phyloP scores from a whole-genome alignment of 805 yeast genomes.

The Cyberlindnera americana region DNA sequence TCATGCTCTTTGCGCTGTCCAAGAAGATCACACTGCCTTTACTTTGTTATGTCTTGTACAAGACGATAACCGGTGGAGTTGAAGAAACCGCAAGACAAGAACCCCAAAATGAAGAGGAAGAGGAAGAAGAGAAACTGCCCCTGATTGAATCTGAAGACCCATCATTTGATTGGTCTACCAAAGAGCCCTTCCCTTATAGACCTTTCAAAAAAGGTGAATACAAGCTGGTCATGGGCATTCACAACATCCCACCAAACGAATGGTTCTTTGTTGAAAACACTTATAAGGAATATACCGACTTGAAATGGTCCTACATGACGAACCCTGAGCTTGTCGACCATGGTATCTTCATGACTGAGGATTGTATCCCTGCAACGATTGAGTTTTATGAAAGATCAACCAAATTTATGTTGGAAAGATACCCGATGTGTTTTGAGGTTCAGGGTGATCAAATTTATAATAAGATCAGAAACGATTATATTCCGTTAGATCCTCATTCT shows the following conservation, averaged over 20 bases:
- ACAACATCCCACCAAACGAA: slow-evolving; percentile 44
- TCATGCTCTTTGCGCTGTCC: slow-evolving; percentile 6
- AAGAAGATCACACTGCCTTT: slow-evolving; percentile 26
- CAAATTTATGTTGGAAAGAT: slow-evolving; percentile 23
- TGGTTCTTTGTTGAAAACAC: slow-evolving; percentile 62
- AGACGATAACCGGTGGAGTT: slow-evolving; percentile 2
- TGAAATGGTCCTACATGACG: slow-evolving; percentile 35
- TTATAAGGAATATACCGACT: slow-evolving; percentile 42
- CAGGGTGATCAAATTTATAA: slow-evolving; percentile 23
- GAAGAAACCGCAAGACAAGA: background rate
- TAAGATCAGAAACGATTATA: slow-evolving; percentile 24
- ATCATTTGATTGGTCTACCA: slow-evolving; percentile 41
- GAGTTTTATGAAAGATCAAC: slow-evolving; percentile 26
- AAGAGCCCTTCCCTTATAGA: slow-evolving; percentile 43
- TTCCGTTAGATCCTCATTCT: slow-evolving; percentile 25
- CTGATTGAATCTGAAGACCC: slow-evolving; percentile 30
- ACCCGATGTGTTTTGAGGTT: slow-evolving; percentile 26
- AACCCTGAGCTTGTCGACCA: slow-evolving; percentile 32
- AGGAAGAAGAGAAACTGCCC: background rate
- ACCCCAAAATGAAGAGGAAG: background rate
- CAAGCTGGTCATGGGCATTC: slow-evolving; percentile 61
- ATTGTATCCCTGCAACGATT: slow-evolving; percentile 21
- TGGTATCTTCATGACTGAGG: slow-evolving; percentile 33
- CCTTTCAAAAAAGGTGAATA: slow-evolving; percentile 63
- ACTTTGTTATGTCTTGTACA: slow-evolving; percentile 19